A percentile compares a stretch with the other conserved stretches of the same genome.
Evolutionary conservation across 805 yeast species (phyloP).

Genomic region (Yarrowia sp.): DNA sequence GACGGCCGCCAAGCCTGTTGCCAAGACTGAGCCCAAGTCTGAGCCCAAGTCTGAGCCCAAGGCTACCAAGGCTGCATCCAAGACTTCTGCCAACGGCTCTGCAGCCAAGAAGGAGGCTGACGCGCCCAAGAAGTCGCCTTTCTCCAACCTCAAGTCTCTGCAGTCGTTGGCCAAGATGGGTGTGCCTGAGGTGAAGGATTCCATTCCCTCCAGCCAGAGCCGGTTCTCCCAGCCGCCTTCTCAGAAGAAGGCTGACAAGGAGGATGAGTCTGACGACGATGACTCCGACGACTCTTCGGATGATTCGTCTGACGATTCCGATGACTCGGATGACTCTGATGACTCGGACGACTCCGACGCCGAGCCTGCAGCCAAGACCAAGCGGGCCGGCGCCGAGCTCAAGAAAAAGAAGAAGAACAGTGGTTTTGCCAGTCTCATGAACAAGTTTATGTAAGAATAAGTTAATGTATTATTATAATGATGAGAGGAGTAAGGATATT

Average conservation of each 20-base stretch:
- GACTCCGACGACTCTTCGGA: neutral
- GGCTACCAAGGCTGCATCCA: neutral
- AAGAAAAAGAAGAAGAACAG: constrained; percentile 18
- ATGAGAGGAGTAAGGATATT: no score
- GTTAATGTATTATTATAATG: constrained; percentile 1
- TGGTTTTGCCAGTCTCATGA: constrained; percentile 10
- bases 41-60: neutral
- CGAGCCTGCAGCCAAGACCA: neutral
- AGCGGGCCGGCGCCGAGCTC: neutral
- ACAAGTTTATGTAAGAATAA: constrained; percentile 13
- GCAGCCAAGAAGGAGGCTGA: neutral
- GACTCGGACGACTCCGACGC: neutral
- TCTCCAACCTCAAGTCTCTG: constrained; percentile 6
- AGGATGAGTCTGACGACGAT: neutral
- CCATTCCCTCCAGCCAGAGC: neutral
- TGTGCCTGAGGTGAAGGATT: constrained; percentile 2
- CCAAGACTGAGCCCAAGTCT: neutral
- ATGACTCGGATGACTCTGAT: neutral
- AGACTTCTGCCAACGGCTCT: neutral
- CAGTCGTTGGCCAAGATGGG: neutral
- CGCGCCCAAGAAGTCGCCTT: neutral
- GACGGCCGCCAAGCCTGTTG: neutral
- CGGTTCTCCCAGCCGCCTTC: neutral
- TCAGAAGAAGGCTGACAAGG: neutral
- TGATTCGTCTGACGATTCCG: neutral